Base-by-base conservation (phyloP, 176 grass and related monocot genomes). In the Lolium perenne region DNA sequence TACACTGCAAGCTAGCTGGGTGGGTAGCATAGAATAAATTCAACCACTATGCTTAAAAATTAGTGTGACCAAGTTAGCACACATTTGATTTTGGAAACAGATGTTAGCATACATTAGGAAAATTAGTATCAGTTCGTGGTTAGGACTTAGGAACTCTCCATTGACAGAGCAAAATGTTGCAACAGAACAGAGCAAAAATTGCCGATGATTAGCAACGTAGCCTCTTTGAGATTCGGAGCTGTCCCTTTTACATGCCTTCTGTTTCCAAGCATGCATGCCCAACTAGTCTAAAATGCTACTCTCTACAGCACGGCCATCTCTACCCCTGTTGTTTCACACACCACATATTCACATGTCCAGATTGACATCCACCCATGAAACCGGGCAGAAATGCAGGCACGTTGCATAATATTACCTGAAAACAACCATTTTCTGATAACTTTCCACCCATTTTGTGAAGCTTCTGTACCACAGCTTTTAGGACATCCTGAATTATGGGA, bases 241-340 rank as follows among this genome's bases (percentile, higher is more conserved):
- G 17, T 61, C 29, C 1, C 59, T 43, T 60, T 82, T 26, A 50
- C 25, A 13, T 67, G 48, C 1, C 67, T 35, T 57, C 20, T 82
- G 23, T 77, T 16, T 70, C 32, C 58, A 80, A 67, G 78, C 60
- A 86, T 70, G 71, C 53, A 67, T 76, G 10, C 23, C 41, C 18
- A 26, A 17, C 51, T 3, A 71, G 2, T 43, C 1, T 17, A 35
- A 58, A 65, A 80, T 20, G n/a, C 3, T 71, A 69, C 20, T 4
- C 3, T 69, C 38, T 60, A 12, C 71, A 82, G 16, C 29, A 56
- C 0, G 32, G 32, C 32, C 32, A 35, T 35, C 32, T 35, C 2
- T 35, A 46, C 6, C 0, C 7, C 21, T 15, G 61, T 35, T n/a
- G 5, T 9, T 22, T 63, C 20, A 38, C 21, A 10, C 81, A 48